Evolutionary conservation across 2,329 filamentous ascomycete species (phyloP), one percentile per base, ranked within the genome.

Genomic region (Colletotrichum gloeosporioides): DNA sequence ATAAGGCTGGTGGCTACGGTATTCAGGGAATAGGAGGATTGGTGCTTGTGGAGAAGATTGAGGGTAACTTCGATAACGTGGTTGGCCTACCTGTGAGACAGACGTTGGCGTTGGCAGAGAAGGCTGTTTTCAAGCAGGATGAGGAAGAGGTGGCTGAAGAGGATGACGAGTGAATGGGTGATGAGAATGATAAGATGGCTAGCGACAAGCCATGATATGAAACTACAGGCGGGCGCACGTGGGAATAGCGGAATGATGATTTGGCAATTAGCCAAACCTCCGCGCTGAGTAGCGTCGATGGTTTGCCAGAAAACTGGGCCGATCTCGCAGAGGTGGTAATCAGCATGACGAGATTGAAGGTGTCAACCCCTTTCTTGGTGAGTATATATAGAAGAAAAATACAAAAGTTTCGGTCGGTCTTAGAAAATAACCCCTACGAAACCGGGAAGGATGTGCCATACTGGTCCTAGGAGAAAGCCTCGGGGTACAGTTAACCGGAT

Each of bases 1-100:
- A 99, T 85, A 99, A 99, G 88, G 97, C 97, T 0, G 97, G 97
- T 3, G 97, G 97, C 0, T 99, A 99, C 85, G 97, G 95, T 2
- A 91, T 99, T 69, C 97, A 99, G 85, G 97, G 96, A 0, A 88
- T 96, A 13, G 97, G 95, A 2, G 94, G 95, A 10, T 93, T 98
- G 83, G 89, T 99, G 76, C 85, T 99, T 73, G 93, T 99, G 15
- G 96, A 98, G 84, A 94, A 90, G 84, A 94, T 99, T 78, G 95
- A 98, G 78, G 97, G 97, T 13, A 93, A 92, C 71, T 95, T 95
- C 81, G 97, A 99, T 87, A 99, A 99, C 84, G 97, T 99, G 2
- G 93, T 99, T 32, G 97, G 97, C 0, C 84, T 99, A 84, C 97
- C 97, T 9, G 89, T 99, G 78, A 91, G 95, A 80, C 90, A 91